phyloP scores from a whole-genome alignment of 2,329 filamentous ascomycete genomes.

The Diaporthe sp. region DNA sequence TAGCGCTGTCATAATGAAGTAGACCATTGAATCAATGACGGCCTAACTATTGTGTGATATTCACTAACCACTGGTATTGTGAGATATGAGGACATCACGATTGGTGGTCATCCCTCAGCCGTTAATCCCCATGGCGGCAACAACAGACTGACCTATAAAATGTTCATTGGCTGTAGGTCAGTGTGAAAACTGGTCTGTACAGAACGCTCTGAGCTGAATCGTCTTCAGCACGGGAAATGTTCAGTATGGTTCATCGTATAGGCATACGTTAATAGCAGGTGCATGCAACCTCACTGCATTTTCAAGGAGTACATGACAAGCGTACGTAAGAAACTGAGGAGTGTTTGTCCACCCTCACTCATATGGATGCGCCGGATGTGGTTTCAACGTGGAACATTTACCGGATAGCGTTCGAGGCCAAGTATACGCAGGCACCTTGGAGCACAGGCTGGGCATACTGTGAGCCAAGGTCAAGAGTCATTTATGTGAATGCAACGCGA shows the following conservation, averaged over 20 bases:
- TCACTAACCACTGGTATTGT: no score
- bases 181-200: background rate
- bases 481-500: background rate
- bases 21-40: background rate
- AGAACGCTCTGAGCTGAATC: background rate
- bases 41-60: background rate
- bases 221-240: no score
- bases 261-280: background rate
- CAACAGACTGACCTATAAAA: background rate
- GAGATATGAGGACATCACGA: background rate
- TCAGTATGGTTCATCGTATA: background rate
- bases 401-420: no score
- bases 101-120: no score
- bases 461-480: background rate
- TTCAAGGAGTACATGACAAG: no score
- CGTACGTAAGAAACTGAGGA: no score
- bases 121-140: background rate
- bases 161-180: background rate
- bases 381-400: no score
- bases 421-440: no score
- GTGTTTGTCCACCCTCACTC: no score
- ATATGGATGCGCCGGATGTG: no score
- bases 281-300: no score
- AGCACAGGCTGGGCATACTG: no score
- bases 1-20: conserved; percentile 1